phyloP scores from a whole-genome alignment of 164 flowering plant species.

The Vitis rotundifolia region DNA sequence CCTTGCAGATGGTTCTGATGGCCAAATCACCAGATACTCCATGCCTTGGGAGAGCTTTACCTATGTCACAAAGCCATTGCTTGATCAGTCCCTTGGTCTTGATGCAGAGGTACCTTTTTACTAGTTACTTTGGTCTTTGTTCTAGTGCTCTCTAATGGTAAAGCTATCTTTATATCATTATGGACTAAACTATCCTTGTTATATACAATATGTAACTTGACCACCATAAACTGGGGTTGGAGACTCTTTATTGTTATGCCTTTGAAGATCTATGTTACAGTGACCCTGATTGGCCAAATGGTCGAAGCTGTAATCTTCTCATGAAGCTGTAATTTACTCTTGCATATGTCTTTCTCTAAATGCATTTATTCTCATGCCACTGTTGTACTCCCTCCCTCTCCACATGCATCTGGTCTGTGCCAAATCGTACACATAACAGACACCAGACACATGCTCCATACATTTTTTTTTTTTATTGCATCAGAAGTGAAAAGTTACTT shows the following conservation, averaged over 20 bases:
- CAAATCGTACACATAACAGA: no score
- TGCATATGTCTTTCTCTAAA: no score
- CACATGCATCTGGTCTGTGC: no score
- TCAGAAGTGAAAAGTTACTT: no score
- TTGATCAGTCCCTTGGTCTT: constrained; percentile 57
- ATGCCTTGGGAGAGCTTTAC: constrained; percentile 92
- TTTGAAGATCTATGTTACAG: background rate
- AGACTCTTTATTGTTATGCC: no score
- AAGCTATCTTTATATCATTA: background rate
- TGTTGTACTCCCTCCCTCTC: no score
- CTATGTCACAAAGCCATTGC: constrained; percentile 64
- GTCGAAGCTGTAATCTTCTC: background rate
- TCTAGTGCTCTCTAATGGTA: background rate
- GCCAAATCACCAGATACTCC: constrained; percentile 23
- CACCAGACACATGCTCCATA: no score
- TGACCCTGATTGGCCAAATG: background rate
- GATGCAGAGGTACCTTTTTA: constrained; percentile 56
- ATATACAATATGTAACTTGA: background rate
- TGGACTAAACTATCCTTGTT: background rate
- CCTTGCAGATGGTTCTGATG: constrained; percentile 29
- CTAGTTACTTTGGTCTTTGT: background rate
- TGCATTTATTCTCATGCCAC: no score
- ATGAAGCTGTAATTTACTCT: no score
- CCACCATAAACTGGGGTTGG: background rate
- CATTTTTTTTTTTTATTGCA: no score